Evolutionary conservation across 352 stramenopile species (phyloP).

Genomic region (Blastocystis sp.): DNA sequence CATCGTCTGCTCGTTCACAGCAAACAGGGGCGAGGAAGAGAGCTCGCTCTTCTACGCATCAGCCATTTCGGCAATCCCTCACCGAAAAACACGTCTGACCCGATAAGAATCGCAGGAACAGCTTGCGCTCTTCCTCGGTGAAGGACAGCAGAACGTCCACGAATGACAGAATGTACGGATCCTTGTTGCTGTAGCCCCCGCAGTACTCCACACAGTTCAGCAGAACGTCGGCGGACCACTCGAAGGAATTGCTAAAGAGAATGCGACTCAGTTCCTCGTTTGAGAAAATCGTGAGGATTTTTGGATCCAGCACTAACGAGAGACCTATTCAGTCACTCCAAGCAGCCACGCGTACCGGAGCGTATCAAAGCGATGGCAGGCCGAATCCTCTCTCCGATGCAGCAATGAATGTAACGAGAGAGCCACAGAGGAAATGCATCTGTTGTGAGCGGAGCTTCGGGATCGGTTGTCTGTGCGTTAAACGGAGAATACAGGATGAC

Average conservation of each 20-base stretch:
- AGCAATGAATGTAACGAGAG: neutral
- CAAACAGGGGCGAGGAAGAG: neutral
- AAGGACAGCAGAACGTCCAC: neutral
- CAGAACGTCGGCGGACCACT: neutral
- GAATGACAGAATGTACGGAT: conserved; percentile 7
- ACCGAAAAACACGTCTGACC: neutral
- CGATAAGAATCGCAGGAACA: conserved; percentile 14
- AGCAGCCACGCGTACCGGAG: neutral
- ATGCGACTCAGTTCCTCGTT: conserved; percentile 26
- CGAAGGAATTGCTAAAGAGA: neutral
- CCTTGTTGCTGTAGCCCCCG: neutral
- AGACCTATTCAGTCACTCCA: neutral
- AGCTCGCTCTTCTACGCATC: neutral
- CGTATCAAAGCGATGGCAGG: conserved; percentile 1
- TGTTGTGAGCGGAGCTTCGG: neutral
- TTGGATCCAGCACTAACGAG: conserved; percentile 5
- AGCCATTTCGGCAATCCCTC: neutral
- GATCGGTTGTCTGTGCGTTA: neutral
- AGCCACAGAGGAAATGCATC: conserved; percentile 28
- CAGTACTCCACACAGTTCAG: neutral
- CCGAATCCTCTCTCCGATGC: conserved; percentile 2
- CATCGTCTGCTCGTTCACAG: neutral
- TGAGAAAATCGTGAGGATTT: conserved; percentile 29
- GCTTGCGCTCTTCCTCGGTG: neutral
- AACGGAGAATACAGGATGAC: neutral